These are phyloP conservation scores for Forsythia viridissima DNA, from an alignment of 257 asterid genomes.

Conservation along the genomic window DNA sequence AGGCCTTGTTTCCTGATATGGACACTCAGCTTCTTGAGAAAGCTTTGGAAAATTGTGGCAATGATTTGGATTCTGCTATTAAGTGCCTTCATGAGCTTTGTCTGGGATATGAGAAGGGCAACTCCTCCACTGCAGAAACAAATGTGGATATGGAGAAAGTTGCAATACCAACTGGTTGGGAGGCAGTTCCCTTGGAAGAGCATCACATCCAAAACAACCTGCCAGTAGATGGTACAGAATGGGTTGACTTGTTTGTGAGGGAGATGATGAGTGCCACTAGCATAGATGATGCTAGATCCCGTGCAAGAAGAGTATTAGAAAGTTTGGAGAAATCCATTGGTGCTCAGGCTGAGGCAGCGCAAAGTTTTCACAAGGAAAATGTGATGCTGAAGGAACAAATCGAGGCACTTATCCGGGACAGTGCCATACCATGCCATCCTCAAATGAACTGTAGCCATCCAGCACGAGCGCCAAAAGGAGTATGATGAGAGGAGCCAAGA, in stretches of 20 bases:
- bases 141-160: slow-evolving; percentile 34
- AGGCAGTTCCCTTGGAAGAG: slow-evolving; percentile 32
- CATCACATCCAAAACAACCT: slow-evolving; percentile 36
- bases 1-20: slow-evolving; percentile 56
- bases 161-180: background rate
- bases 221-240: slow-evolving; percentile 68
- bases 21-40: slow-evolving; percentile 57
- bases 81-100: slow-evolving; percentile 53
- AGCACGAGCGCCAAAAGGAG: slow-evolving; percentile 82
- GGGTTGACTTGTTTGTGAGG: slow-evolving; percentile 73
- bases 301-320: slow-evolving; percentile 61
- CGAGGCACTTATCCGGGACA: slow-evolving; percentile 53
- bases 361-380: slow-evolving; percentile 67
- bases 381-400: slow-evolving; percentile 65
- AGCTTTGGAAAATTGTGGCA: slow-evolving; percentile 54
- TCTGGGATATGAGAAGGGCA: slow-evolving; percentile 34
- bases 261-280: slow-evolving; percentile 72
- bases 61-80: slow-evolving; percentile 57
- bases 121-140: slow-evolving; percentile 38
- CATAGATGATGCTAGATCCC: slow-evolving; percentile 70
- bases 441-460: slow-evolving; percentile 77
- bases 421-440: slow-evolving; percentile 60
- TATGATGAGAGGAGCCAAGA: slow-evolving; percentile 59
- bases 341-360: slow-evolving; percentile 41
- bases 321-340: slow-evolving; percentile 67